Evolutionary conservation across 306 rosid species (phyloP), one percentile per base, ranked within the genome.

Genomic region (Quercus engelmannii): DNA sequence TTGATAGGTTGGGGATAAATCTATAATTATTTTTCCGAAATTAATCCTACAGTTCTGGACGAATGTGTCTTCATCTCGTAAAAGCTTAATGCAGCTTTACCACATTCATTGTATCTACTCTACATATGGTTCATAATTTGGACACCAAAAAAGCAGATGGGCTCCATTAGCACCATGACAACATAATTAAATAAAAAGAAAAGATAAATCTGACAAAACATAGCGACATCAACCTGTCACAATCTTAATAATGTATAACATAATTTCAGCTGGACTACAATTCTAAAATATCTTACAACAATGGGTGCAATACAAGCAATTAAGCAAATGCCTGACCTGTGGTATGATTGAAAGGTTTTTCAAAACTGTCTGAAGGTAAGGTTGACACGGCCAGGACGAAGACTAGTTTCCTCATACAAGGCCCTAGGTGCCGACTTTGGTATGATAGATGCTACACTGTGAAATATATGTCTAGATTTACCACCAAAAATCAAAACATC

Each of bases 401-500:
- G 82, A 9, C 71, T 2, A 3, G 90, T 71, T 69, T 82, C 87
- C 55, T 71, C 35, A 18, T 87, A 68, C 83, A 90, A 79, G 21
- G 59, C 28, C 11, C 70, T 2, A 4, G 95, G 98, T 2, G 95
- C 93, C 8, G 91, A 88, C 54, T 89, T 75, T 59, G 87, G 86
- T 46, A 87, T 26, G 63, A 91, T 83, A 21, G 85, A 83, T 30
- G 89, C 69, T 19, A 93, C 93, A 70, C 97, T 93, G 81, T 93
- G 98, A 80, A 80, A 90, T 38, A 91, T 74, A 69, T 61, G 92
- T 41, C 95, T 80, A 18, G 97, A 86, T 52, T 55, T 78, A 9
- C 93, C 95, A 41, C 97, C 98, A 74, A 93, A 91, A 75, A 93
- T 86, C 55, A 93, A 43, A 51, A 90, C 89, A 80, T 90, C 93